Percentiles rank a stretch among this genome's conserved stretches.
Conservation (phyloP, 73 alveolate species). For the Breviolum minutum region DNA sequence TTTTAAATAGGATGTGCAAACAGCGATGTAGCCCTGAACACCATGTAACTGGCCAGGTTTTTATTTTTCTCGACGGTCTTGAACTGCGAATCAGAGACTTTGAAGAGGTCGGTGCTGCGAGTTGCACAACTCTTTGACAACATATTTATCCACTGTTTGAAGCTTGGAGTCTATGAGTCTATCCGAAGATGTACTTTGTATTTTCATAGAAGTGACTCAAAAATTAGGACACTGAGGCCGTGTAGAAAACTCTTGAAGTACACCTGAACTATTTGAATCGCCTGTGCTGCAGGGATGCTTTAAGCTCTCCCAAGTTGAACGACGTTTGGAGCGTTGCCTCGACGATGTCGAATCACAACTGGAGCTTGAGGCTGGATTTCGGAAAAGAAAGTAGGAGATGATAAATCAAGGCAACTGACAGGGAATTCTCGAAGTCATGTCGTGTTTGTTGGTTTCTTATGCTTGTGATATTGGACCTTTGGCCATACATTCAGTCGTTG, state of each 20-base stretch:
- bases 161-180: background rate
- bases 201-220: background rate
- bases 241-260: too few species aligned
- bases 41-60: conserved; percentile 28
- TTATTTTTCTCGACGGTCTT: conserved; percentile 65
- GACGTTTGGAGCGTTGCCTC: conserved; percentile 69
- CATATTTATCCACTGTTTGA: too few species aligned
- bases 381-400: too few species aligned
- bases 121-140: too few species aligned
- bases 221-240: background rate
- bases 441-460: too few species aligned
- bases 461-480: background rate
- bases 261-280: background rate
- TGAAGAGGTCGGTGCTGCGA: conserved; percentile 32
- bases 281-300: conserved; percentile 77
- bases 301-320: conserved; percentile 82
- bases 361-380: conserved; percentile 59
- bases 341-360: conserved; percentile 65
- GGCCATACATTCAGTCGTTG: background rate
- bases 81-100: conserved; percentile 78
- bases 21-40: background rate
- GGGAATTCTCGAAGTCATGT: background rate
- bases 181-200: background rate
- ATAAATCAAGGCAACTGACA: too few species aligned
- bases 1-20: background rate